A percentile compares a stretch with the other conserved stretches of the same genome.
These are phyloP conservation scores for Pyrenula massariospora DNA, from an alignment of 495 filamentous ascomycete genomes.

Conservation along the genomic window DNA sequence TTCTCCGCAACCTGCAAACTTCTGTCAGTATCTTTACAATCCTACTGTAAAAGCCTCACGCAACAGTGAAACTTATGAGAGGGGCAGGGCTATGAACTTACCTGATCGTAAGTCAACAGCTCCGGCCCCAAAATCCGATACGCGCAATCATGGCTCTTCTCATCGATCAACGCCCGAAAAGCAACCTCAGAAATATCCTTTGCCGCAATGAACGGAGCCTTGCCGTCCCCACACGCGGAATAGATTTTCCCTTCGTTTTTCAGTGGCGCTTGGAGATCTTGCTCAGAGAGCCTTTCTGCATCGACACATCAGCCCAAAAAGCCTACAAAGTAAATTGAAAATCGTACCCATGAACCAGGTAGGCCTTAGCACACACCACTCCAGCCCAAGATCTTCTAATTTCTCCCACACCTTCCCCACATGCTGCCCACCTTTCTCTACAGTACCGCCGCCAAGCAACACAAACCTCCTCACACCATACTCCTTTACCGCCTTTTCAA, in stretches of 20 bases:
- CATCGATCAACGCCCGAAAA: constrained; percentile 24
- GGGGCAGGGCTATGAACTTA: too few species aligned
- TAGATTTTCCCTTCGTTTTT: too few species aligned
- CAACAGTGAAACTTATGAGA: too few species aligned
- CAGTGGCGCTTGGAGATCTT: too few species aligned
- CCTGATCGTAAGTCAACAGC: constrained; percentile 30
- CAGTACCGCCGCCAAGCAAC: constrained; percentile 23
- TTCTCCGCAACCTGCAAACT: constrained; percentile 34
- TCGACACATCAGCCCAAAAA: too few species aligned
- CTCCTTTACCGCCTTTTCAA: constrained; percentile 11
- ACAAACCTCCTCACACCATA: constrained; percentile 30
- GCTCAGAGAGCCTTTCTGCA: too few species aligned
- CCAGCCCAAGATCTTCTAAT: neutral
- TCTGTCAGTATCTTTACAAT: too few species aligned
- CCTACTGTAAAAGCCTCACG: too few species aligned
- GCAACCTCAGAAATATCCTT: constrained; percentile 38
- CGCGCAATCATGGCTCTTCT: constrained; percentile 28
- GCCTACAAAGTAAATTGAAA: too few species aligned
- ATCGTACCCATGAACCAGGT: constrained; percentile 36
- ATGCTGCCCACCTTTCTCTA: constrained; percentile 21
- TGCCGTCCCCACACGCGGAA: constrained; percentile 28
- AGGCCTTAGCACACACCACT: constrained; percentile 17
- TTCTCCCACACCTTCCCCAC: constrained; percentile 15
- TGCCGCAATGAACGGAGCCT: constrained; percentile 32
- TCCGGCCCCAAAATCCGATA: constrained; percentile 33